A percentile compares a stretch with the other conserved stretches of the same genome.
Conservation (phyloP, 257 asterid species). For the Echium plantagineum region DNA sequence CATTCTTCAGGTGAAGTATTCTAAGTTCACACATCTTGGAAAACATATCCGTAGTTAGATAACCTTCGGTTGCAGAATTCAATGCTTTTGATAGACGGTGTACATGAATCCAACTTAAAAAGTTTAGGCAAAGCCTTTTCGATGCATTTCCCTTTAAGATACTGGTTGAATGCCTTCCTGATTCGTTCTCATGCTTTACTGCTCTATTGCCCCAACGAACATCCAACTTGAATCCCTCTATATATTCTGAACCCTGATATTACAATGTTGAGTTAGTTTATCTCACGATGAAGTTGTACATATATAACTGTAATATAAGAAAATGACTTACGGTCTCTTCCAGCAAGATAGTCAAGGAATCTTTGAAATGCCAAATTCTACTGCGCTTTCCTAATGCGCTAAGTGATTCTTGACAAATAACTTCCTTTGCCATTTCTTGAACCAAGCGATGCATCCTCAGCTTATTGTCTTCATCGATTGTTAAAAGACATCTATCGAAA, state of each 20-base stretch:
- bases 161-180: no score
- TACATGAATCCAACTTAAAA: neutral
- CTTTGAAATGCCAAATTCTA: constrained; percentile 8
- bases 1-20: constrained; percentile 8
- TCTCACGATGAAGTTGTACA: neutral
- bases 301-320: no score
- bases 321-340: constrained; percentile 5
- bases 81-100: neutral
- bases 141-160: no score
- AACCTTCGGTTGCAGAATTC: neutral
- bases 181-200: no score
- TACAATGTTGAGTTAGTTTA: neutral
- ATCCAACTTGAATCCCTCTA: constrained; percentile 1
- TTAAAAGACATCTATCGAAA: constrained; percentile 8
- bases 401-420: constrained; percentile 10
- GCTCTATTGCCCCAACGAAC: no score
- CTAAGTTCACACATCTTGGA: constrained; percentile 5
- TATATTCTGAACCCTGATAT: constrained; percentile 8
- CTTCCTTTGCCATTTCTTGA: constrained; percentile 13
- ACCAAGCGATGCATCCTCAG: constrained; percentile 11
- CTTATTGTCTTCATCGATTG: constrained; percentile 1
- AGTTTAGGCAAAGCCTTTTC: no score
- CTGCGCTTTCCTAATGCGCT: constrained; percentile 1
- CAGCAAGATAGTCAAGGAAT: constrained; percentile 5
- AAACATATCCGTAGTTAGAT: neutral